Evolutionary conservation across 2,329 filamentous ascomycete species (phyloP).

Genomic region (Talaromyces sp.): DNA sequence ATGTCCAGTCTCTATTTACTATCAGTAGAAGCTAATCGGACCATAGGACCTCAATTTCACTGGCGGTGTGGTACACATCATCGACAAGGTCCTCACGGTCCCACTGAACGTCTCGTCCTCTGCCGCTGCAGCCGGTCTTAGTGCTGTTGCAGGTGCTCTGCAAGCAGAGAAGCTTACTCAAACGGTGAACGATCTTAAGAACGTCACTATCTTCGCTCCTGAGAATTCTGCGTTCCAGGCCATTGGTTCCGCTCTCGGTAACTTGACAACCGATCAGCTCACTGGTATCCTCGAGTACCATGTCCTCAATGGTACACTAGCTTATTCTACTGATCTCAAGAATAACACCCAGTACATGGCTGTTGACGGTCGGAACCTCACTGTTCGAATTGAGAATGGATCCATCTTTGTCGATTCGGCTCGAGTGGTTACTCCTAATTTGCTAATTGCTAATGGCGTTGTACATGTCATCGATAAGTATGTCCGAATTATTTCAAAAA

Average conservation of each 20-base stretch:
- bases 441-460: constrained; percentile 14
- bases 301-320: constrained; percentile 6
- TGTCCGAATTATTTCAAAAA: too few relatives aligned
- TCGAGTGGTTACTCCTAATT: constrained; percentile 1
- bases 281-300: constrained; percentile 11
- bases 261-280: constrained; percentile 9
- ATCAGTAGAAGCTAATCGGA: neutral
- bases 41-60: constrained; percentile 14
- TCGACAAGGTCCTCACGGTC: constrained; percentile 13
- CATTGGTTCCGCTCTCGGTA: constrained; percentile 11
- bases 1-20: neutral
- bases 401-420: constrained; percentile 13
- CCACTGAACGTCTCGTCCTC: constrained; percentile 10
- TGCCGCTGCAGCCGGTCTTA: constrained; percentile 5
- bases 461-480: constrained; percentile 17
- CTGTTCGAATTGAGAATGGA: constrained; percentile 10
- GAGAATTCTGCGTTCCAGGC: constrained; percentile 12
- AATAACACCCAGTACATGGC: constrained; percentile 4
- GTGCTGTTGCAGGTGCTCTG: constrained; percentile 4
- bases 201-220: constrained; percentile 11
- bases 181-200: neutral
- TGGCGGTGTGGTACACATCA: constrained; percentile 13
- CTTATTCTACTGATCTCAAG: constrained; percentile 7
- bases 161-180: neutral
- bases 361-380: neutral